Evolutionary conservation across 768 basidiomycete genomes (phyloP).

Genomic region (Boletus subparvulus): DNA sequence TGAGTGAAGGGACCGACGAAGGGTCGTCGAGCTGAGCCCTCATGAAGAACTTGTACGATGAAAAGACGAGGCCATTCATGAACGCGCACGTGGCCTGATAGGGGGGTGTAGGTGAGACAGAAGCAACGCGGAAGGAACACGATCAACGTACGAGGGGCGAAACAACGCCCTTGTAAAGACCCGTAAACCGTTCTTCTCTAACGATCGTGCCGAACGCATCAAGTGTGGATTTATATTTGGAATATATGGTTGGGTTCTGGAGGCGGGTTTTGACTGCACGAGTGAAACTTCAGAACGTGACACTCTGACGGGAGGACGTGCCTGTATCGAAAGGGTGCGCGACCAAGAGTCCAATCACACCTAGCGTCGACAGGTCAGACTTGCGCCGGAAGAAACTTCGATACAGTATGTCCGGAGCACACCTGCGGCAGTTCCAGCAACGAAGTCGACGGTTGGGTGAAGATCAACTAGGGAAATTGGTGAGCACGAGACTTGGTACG

Average conservation of each 20-base stretch:
- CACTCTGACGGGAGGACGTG: conserved; percentile 18
- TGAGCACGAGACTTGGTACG: conserved; percentile 2
- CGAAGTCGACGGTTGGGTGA: conserved; percentile 71
- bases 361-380: conserved; percentile 25
- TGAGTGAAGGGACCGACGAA: conserved; percentile 56
- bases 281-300: neutral
- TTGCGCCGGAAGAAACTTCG: no score
- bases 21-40: conserved; percentile 54
- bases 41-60: conserved; percentile 80
- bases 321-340: conserved; percentile 81
- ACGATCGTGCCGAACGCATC: conserved; percentile 67
- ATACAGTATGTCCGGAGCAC: neutral
- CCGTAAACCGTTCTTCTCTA: conserved; percentile 64
- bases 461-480: conserved; percentile 31
- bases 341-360: conserved; percentile 63
- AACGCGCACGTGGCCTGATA: conserved; percentile 64
- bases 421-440: conserved; percentile 74
- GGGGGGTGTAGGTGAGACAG: neutral
- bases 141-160: conserved; percentile 68
- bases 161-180: conserved; percentile 73
- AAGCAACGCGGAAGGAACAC: neutral
- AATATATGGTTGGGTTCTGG: conserved; percentile 60
- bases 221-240: conserved; percentile 61
- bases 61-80: conserved; percentile 85
- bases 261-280: conserved; percentile 74